Conservation (phyloP, 2,329 filamentous ascomycete genomes). For the Arthroderma sp. region DNA sequence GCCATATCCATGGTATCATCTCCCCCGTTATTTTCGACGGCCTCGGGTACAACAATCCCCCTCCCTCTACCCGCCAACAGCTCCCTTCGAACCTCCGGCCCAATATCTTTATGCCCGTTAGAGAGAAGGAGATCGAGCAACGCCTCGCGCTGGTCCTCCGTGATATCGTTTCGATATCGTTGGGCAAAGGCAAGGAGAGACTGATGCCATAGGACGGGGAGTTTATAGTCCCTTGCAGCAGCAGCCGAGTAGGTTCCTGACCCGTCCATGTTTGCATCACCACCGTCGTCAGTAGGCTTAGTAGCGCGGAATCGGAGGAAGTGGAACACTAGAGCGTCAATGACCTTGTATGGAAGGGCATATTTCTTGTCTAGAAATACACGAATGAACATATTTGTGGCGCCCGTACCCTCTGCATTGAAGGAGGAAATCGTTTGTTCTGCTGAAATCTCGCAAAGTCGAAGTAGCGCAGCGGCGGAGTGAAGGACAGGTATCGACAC, state of each 20-base stretch:
- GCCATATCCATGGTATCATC: constrained; percentile 85
- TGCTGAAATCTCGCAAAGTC: constrained; percentile 85
- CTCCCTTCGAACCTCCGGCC: constrained; percentile 81
- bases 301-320: constrained; percentile 77
- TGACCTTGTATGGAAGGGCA: constrained; percentile 83
- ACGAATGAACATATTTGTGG: constrained; percentile 91
- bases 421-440: constrained; percentile 66
- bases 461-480: constrained; percentile 80
- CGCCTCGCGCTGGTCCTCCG: constrained; percentile 85
- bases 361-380: constrained; percentile 94
- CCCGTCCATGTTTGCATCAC: constrained; percentile 39
- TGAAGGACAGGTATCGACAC: constrained; percentile 84
- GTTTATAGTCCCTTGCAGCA: constrained; percentile 47
- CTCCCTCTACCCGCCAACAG: constrained; percentile 76
- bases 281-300: constrained; percentile 46
- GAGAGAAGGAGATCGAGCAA: constrained; percentile 74
- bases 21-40: constrained; percentile 43
- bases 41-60: constrained; percentile 49
- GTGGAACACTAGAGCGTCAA: constrained; percentile 91
- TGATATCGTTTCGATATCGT: constrained; percentile 90
- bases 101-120: constrained; percentile 76
- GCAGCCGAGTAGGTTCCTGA: constrained; percentile 30
- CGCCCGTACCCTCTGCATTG: constrained; percentile 67
- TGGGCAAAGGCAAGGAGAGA: constrained; percentile 84
- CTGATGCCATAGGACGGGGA: constrained; percentile 96